phyloP scores from a whole-genome alignment of 2,329 filamentous ascomycete genomes.

The Beauveria scarabaeidicola region DNA sequence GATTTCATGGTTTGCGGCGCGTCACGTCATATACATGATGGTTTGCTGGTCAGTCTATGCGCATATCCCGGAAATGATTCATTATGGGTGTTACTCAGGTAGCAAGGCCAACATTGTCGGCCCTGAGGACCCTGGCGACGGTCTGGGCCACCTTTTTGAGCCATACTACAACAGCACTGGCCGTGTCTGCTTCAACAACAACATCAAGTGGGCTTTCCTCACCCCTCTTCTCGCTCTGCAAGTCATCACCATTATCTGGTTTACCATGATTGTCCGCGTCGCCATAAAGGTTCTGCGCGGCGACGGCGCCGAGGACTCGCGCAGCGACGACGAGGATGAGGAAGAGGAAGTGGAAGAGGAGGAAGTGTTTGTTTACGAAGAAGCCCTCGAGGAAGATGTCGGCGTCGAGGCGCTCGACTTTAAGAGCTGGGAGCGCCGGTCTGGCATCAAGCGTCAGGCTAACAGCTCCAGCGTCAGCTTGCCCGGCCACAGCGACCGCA shows the following conservation, averaged over 20 bases:
- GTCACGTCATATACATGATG: slow-evolving; percentile 71
- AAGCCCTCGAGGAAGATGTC: slow-evolving; percentile 63
- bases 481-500: slow-evolving; percentile 63
- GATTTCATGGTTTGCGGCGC: slow-evolving; percentile 70
- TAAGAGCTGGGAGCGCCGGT: slow-evolving; percentile 51
- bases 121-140: slow-evolving; percentile 41
- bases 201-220: slow-evolving; percentile 70
- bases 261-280: slow-evolving; percentile 77
- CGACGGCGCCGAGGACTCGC: slow-evolving; percentile 69
- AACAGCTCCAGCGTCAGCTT: slow-evolving; percentile 55
- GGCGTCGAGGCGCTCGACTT: slow-evolving; percentile 64
- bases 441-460: slow-evolving; percentile 44
- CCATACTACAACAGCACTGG: slow-evolving; percentile 66
- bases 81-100: slow-evolving; percentile 63
- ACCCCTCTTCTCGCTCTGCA: slow-evolving; percentile 70
- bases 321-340: slow-evolving; percentile 78
- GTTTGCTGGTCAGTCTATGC: slow-evolving; percentile 77
- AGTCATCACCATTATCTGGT: slow-evolving; percentile 76
- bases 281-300: slow-evolving; percentile 73
- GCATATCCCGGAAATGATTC: slow-evolving; percentile 53
- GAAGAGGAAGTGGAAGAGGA: slow-evolving; percentile 53
- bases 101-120: slow-evolving; percentile 45
- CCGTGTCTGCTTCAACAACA: slow-evolving; percentile 69
- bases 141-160: slow-evolving; percentile 57
- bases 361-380: slow-evolving; percentile 45